A percentile compares a stretch with the other conserved stretches of the same genome.
These are phyloP conservation scores for Colletotrichum karsti DNA, from an alignment of 2,329 filamentous ascomycete genomes.

Conservation along the genomic window DNA sequence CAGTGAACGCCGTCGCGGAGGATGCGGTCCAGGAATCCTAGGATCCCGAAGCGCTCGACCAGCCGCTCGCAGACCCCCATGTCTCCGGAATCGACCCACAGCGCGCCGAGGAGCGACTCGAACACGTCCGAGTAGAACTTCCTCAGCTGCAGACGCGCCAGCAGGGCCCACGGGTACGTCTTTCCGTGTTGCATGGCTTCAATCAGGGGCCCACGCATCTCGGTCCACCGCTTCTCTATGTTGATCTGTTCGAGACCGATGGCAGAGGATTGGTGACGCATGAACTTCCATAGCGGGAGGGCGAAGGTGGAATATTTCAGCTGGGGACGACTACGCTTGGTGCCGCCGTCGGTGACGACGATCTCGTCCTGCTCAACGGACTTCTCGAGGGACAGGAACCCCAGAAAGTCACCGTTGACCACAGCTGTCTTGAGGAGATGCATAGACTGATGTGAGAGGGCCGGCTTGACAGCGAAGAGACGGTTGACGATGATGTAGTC, in stretches of 20 bases:
- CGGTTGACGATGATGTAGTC: conserved; percentile 77
- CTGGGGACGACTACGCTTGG: conserved; percentile 29
- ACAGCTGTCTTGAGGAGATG: conserved; percentile 79
- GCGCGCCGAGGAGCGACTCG: conserved; percentile 81
- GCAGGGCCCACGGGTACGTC: conserved; percentile 79
- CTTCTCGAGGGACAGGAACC: conserved; percentile 75
- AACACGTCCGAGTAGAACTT: conserved; percentile 89
- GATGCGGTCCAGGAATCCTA: conserved; percentile 69
- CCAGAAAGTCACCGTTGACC: conserved; percentile 83
- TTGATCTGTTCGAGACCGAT: conserved; percentile 56
- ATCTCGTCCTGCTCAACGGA: conserved; percentile 34
- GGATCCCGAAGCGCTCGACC: conserved; percentile 70
- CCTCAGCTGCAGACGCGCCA: conserved; percentile 70
- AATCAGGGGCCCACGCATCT: conserved; percentile 57
- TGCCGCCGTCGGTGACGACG: conserved; percentile 22
- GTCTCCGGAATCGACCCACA: conserved; percentile 82
- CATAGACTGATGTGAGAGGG: conserved; percentile 67
- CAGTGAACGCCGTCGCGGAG: conserved; percentile 66
- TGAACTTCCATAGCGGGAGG: conserved; percentile 72
- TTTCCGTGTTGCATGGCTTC: conserved; percentile 56
- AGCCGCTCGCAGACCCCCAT: conserved; percentile 68
- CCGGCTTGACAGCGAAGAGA: conserved; percentile 58
- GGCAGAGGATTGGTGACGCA: conserved; percentile 64
- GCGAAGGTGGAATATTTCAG: conserved; percentile 20
- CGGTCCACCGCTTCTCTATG: conserved; percentile 53